phyloP scores from a whole-genome alignment of 441 rosid genomes.

The Syzygium syzygioides region DNA sequence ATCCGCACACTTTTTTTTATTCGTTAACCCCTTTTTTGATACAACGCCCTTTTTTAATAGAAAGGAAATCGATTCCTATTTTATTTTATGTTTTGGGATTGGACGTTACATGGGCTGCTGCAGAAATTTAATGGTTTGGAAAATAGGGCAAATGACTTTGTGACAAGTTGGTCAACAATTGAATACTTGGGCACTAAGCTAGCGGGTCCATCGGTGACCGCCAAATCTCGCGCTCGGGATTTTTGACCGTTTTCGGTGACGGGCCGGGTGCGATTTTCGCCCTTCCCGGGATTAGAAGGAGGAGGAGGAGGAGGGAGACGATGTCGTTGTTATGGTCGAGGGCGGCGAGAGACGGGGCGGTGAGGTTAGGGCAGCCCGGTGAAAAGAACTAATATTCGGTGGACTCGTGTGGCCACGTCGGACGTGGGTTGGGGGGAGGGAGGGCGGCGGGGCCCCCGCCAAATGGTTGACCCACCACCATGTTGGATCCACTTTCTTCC shows the following conservation, averaged over 20 bases:
- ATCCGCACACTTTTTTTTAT: not conserved
- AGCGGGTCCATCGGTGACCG: not conserved
- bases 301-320: not conserved
- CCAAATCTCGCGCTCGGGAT: not conserved
- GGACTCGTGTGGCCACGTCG: constrained; percentile 47
- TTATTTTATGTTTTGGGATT: too few species aligned
- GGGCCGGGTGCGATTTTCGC: not conserved
- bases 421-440: not conserved
- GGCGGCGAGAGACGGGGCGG: too few species aligned
- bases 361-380: not conserved
- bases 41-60: too few species aligned
- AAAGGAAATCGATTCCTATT: too few species aligned
- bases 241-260: not conserved
- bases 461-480: constrained; percentile 46
- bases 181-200: not conserved
- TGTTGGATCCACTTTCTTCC: constrained; percentile 8
- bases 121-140: too few species aligned
- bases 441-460: constrained; percentile 3
- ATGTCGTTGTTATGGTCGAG: not conserved
- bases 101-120: too few species aligned
- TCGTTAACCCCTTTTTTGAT: too few species aligned
- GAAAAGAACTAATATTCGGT: not conserved
- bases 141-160: too few species aligned
- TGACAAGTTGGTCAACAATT: not conserved
- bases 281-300: fast-evolving